Conservation (phyloP, 2,329 filamentous ascomycete genomes). For the Orbilia quercus region DNA sequence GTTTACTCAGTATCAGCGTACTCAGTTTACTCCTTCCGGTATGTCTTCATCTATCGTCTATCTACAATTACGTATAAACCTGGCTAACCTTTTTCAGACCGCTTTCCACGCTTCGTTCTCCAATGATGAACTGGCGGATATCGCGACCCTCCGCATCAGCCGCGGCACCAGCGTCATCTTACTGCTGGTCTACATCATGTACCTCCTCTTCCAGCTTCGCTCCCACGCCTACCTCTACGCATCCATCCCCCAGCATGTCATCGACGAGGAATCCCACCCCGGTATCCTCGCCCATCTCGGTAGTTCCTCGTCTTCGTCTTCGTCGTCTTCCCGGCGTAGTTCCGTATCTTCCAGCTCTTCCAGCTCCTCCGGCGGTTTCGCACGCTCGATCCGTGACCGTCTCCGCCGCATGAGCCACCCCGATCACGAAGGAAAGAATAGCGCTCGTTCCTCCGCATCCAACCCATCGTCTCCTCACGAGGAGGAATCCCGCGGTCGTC, state of each 20-base stretch:
- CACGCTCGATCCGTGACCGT: constrained; percentile 53
- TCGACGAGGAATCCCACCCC: constrained; percentile 89
- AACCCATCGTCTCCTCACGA: constrained; percentile 36
- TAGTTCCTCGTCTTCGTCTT: constrained; percentile 60
- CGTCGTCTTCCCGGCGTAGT: constrained; percentile 60
- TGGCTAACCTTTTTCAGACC: constrained; percentile 67
- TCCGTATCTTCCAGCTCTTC: constrained; percentile 70
- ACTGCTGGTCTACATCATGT: constrained; percentile 82
- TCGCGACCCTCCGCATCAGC: constrained; percentile 81
- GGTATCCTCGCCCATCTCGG: constrained; percentile 75
- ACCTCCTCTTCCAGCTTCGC: constrained; percentile 90
- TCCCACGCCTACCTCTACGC: constrained; percentile 85
- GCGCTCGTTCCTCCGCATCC: constrained; percentile 42
- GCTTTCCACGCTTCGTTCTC: constrained; percentile 91
- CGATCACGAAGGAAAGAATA: constrained; percentile 44
- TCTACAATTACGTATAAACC: not conserved
- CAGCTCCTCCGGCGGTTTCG: constrained; percentile 59
- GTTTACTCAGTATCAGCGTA: constrained; percentile 87
- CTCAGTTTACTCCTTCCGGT: constrained; percentile 87
- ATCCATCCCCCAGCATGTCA: constrained; percentile 89
- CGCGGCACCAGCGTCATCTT: constrained; percentile 82
- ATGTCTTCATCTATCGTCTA: constrained; percentile 62
- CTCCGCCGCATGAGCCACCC: constrained; percentile 52
- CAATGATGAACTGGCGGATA: constrained; percentile 72
- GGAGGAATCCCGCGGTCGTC: constrained; percentile 36